Conservation (phyloP, 2,329 filamentous ascomycete genomes). For the Zymoseptoria brevis region DNA sequence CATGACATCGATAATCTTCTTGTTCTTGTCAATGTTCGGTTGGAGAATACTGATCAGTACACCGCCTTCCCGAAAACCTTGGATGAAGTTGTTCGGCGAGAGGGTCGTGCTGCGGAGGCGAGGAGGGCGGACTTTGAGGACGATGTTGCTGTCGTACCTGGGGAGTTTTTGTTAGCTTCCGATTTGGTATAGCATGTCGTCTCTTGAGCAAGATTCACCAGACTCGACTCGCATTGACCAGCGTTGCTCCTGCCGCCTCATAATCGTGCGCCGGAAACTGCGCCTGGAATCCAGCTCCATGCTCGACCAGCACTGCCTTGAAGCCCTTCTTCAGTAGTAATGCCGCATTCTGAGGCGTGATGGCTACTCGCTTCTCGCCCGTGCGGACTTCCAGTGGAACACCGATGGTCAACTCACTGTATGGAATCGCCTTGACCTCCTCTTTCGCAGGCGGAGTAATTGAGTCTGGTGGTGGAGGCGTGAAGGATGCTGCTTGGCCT, state of each 20-base stretch:
- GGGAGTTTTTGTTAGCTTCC: background rate
- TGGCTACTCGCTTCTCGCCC: slow-evolving; percentile 72
- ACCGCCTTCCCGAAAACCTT: slow-evolving; percentile 58
- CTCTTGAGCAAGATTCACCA: slow-evolving; percentile 41
- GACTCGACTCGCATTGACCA: slow-evolving; percentile 61
- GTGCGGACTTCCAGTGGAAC: slow-evolving; percentile 71
- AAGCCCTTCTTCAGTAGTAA: slow-evolving; percentile 82
- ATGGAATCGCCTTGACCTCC: slow-evolving; percentile 44
- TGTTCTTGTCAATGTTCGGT: slow-evolving; percentile 62
- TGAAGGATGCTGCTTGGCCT: slow-evolving; percentile 1
- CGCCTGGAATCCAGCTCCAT: slow-evolving; percentile 68
- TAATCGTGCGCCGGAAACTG: slow-evolving; percentile 74
- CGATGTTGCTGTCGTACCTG: slow-evolving; percentile 58
- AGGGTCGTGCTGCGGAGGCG: slow-evolving; percentile 43
- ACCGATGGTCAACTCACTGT: slow-evolving; percentile 65
- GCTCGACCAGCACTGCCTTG: slow-evolving; percentile 66
- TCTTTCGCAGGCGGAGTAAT: slow-evolving; percentile 9
- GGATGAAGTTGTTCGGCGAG: slow-evolving; percentile 54
- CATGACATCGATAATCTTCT: slow-evolving; percentile 63
- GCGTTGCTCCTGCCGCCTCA: slow-evolving; percentile 65
- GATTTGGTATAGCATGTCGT: background rate
- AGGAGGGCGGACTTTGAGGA: slow-evolving; percentile 77
- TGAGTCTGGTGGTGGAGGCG: slow-evolving; percentile 3
- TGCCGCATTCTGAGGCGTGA: slow-evolving; percentile 76
- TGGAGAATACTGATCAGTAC: slow-evolving; percentile 79